Evolutionary conservation across 139 green algal species (phyloP), one percentile per base, ranked within the genome.

Genomic region (Zygnema circumcarinatum): DNA sequence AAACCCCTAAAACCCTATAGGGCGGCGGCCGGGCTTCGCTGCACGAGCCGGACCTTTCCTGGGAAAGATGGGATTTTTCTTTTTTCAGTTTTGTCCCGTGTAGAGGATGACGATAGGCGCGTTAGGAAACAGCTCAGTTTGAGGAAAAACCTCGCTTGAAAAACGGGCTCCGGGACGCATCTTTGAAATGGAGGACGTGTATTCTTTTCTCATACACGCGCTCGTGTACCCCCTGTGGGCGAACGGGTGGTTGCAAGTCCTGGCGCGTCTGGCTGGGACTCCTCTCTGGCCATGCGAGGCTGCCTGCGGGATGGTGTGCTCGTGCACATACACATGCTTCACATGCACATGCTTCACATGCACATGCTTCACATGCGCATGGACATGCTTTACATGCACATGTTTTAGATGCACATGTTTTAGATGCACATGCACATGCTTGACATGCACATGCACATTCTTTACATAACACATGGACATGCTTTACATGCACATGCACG

Each of bases 61-160:
- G 29, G 29, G 29, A 35, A 35, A 35, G 29, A n/a, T 72, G 29
- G 29, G 29, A 29, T 72, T 35, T 72, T 72, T n/a, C n/a, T n/a
- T 72, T 72, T 72, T n/a, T 72, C 56, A 35, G 29, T n/a, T n/a
- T 72, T 72, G 56, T 72, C 56, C n/a, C n/a, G 56, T 35, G 56
- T n/a, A 72, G 56, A 72, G 56, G 29, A 35, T 72, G 29, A n/a
- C 29, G 29, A 29, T 35, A 29, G 29, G 29, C 56, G 29, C n/a
- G 29, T 72, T 72, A 72, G 56, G 29, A 72, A 72, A 29, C 56
- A 72, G 56, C 29, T 72, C 56, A n/a, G n/a, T n/a, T n/a, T n/a
- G n/a, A n/a, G 29, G 56, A 72, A 35, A 72, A n/a, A 72, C 56
- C 56, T 72, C 29, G 56, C n/a, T 72, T 72, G 56, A 72, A 35